These are phyloP conservation scores for Geotrichum bryndzae DNA, from an alignment of 1,139 yeast species.

Conservation along the genomic window DNA sequence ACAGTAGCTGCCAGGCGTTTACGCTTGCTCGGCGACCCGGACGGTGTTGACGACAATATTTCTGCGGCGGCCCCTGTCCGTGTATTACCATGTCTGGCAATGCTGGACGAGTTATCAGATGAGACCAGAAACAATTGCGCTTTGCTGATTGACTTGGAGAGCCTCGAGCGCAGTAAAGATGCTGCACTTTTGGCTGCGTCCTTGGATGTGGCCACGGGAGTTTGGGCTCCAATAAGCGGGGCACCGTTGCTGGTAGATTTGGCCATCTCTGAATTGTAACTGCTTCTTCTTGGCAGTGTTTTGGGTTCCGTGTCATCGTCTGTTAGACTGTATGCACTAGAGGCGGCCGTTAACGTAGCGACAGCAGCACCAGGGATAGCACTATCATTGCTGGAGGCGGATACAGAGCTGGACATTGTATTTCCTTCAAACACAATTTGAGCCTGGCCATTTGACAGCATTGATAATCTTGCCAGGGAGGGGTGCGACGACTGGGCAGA, in stretches of 20 bases:
- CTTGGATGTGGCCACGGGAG: neutral
- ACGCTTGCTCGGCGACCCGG: constrained; percentile 8
- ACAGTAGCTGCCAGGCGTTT: neutral
- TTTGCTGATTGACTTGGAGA: constrained; percentile 4
- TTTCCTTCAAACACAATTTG: constrained; percentile 20
- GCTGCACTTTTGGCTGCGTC: constrained; percentile 1
- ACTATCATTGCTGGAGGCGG: neutral
- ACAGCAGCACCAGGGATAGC: neutral
- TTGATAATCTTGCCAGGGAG: constrained; percentile 28
- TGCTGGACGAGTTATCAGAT: neutral
- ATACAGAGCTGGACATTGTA: neutral
- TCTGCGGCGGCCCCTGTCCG: neutral
- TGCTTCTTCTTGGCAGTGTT: neutral
- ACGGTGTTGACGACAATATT: neutral
- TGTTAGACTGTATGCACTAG: neutral
- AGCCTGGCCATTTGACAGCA: constrained; percentile 38
- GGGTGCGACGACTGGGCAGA: constrained; percentile 1
- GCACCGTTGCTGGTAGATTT: neutral
- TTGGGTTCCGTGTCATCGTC: neutral
- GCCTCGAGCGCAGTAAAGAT: neutral
- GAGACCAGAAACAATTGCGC: neutral
- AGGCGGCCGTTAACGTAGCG: neutral
- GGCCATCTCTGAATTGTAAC: neutral
- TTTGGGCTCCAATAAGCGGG: neutral
- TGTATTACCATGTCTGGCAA: neutral